Percentiles rank a stretch among this genome's conserved stretches.
phyloP scores from a whole-genome alignment of 2,329 filamentous ascomycete genomes.

The Graphiopsis chlorocephala region DNA sequence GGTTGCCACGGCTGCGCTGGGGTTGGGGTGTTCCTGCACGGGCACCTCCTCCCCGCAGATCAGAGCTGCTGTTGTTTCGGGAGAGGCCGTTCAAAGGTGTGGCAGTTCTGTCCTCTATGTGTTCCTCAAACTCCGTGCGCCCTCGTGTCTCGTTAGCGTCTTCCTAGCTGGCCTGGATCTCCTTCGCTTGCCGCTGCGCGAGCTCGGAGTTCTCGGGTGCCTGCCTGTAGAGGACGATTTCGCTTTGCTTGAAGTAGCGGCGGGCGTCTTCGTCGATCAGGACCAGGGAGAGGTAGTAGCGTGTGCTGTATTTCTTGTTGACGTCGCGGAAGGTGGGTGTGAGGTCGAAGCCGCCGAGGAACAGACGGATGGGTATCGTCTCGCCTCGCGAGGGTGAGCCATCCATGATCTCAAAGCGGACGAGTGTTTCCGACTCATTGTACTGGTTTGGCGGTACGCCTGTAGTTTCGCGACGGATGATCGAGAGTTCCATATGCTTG shows the following conservation, averaged over 20 bases:
- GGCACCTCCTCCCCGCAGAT: constrained; percentile 2
- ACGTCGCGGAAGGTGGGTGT: constrained; percentile 98
- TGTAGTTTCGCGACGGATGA: constrained; percentile 94
- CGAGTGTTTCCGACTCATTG: constrained; percentile 97
- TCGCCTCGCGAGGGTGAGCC: constrained; percentile 92
- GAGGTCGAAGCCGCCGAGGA: constrained; percentile 94
- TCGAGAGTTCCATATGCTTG: constrained; percentile 99
- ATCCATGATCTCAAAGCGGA: constrained; percentile 99
- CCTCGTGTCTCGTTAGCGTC: constrained; percentile 31
- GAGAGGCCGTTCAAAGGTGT: constrained; percentile 14
- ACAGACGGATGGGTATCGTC: constrained; percentile 94
- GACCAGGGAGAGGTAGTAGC: constrained; percentile 95
- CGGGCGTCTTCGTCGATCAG: constrained; percentile 68
- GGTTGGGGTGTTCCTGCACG: constrained; percentile 12
- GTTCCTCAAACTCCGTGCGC: constrained; percentile 21
- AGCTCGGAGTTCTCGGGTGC: constrained; percentile 50
- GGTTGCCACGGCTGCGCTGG: constrained; percentile 15
- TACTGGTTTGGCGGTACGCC: constrained; percentile 97
- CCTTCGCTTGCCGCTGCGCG: constrained; percentile 47
- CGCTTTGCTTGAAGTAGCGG: constrained; percentile 98
- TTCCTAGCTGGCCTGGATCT: constrained; percentile 37
- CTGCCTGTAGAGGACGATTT: constrained; percentile 94
- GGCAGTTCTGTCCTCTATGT: constrained; percentile 17
- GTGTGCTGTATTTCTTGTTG: constrained; percentile 99
- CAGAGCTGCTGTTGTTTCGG: constrained; percentile 12